Evolutionary conservation across 495 filamentous ascomycete species (phyloP), one percentile per base, ranked within the genome.

Genomic region (Aspergillus leporis): DNA sequence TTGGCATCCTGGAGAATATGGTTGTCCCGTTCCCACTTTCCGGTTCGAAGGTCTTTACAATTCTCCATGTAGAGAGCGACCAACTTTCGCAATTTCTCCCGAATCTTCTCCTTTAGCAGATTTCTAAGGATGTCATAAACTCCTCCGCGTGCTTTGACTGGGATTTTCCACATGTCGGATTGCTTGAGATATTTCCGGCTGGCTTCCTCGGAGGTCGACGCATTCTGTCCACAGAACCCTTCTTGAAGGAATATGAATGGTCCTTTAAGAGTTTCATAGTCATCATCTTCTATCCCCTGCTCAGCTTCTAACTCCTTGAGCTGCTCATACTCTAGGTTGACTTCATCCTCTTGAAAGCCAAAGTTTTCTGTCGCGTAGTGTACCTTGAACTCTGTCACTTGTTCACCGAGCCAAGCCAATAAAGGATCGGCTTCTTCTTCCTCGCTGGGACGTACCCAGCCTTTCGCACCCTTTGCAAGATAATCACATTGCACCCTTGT

Each of bases 251-350:
- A 23, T 1, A 83, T 58, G 40, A 61, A 75, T 8, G 58, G 51
- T 2, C 87, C 90, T 51, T 58, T 74, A 12, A 92, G 73, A 31
- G 45, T 59, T 12, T 88, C 86, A 49, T 74, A 74, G 22, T 85
- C 82, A 13, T 87, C 85, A 5, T 78, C 70, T 34, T 78, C 64
- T 5, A 70, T 51, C 10, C 71, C 79, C 16, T 76, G 77, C 55
- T 91, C 87, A 0, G 81, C 83, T 61, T 91, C 89, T 5, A 88
- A 64, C 51, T 90, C 86, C 59, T 81, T 78, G 0, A 89, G 67
- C 58, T 84, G 77, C 65, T 91, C 89, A 43, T 81, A 82, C 32
- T 88, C 87, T 6, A 86, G 73, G 50, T 91, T 87, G 4, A 71
- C 71, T 32, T 90, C 87, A 65, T 90, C 87, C 23, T 81, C 75